These are phyloP conservation scores for Populus ilicifolia DNA, from an alignment of 345 rosid genomes.

Conservation along the genomic window DNA sequence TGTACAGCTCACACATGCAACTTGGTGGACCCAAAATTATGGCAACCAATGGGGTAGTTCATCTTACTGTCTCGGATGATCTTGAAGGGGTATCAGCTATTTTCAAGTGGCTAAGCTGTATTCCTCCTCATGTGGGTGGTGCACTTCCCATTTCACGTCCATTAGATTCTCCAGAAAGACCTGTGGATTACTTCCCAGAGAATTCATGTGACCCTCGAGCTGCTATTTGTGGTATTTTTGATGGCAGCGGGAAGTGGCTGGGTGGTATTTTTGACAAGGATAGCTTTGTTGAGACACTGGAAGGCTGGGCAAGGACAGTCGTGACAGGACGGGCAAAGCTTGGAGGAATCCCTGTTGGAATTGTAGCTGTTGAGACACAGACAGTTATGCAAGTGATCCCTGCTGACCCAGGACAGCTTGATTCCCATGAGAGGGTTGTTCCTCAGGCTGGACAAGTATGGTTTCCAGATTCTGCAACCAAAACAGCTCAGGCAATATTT, in stretches of 20 bases:
- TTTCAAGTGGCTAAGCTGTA: conserved; percentile 89
- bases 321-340: conserved; percentile 99
- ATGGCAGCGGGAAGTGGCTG: conserved; percentile 73
- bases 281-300: conserved; percentile 87
- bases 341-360: conserved; percentile 97
- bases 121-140: conserved; percentile 79
- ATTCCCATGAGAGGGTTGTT: conserved; percentile 97
- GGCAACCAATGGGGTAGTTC: conserved; percentile 99
- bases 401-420: conserved; percentile 99
- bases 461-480: conserved; percentile 98
- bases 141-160: conserved; percentile 65
- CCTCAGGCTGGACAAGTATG: conserved; percentile 99
- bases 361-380: conserved; percentile 98
- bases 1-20: conserved; percentile 99
- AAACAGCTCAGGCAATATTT: conserved; percentile 93
- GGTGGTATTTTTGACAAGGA: conserved; percentile 95
- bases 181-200: conserved; percentile 82
- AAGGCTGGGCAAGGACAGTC: conserved; percentile 99
- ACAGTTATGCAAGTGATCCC: conserved; percentile 98
- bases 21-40: conserved; percentile 99
- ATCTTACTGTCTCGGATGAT: conserved; percentile 94
- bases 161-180: conserved; percentile 79
- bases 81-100: conserved; percentile 92
- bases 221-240: conserved; percentile 67
- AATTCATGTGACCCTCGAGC: conserved; percentile 98